Conservation (phyloP, 2,329 filamentous ascomycete genomes). For the Chrysosporium queenslandicum region DNA sequence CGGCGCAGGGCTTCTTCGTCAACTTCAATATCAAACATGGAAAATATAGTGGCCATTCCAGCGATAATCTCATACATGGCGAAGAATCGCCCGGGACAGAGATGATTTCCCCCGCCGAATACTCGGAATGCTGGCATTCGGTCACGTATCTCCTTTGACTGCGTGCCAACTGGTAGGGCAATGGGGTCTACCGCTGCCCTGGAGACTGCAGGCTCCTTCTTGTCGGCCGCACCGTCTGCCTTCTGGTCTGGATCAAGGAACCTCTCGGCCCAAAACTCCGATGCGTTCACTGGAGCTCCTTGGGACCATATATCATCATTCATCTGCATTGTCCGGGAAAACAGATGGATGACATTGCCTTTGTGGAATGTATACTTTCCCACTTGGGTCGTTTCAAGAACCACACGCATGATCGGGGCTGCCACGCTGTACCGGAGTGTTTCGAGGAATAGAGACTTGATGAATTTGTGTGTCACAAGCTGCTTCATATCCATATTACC, state of each 20-base stretch:
- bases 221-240: neutral
- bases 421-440: slow-evolving; percentile 11
- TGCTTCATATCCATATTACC: slow-evolving; percentile 11
- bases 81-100: slow-evolving; percentile 15
- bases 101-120: slow-evolving; percentile 13
- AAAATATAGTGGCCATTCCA: slow-evolving; percentile 8
- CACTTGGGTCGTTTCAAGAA: slow-evolving; percentile 12
- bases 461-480: slow-evolving; percentile 7
- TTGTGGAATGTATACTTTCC: slow-evolving; percentile 14
- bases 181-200: slow-evolving; percentile 10
- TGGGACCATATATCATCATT: slow-evolving; percentile 10
- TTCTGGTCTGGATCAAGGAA: slow-evolving; percentile 8
- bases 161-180: slow-evolving; percentile 6
- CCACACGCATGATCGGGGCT: slow-evolving; percentile 8
- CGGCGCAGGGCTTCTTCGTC: slow-evolving; percentile 11
- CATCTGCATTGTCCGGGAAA: slow-evolving; percentile 13
- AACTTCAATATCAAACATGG: slow-evolving; percentile 15
- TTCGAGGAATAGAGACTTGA: slow-evolving; percentile 15
- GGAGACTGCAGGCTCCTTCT: neutral
- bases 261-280: slow-evolving; percentile 12
- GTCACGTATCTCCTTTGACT: slow-evolving; percentile 10
- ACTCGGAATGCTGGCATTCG: slow-evolving; percentile 12
- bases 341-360: slow-evolving; percentile 10
- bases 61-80: slow-evolving; percentile 12
- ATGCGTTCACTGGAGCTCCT: neutral